Percentiles rank a stretch among this genome's conserved stretches.
Conservation (phyloP, 2,329 filamentous ascomycete species). For the Ceratocystis diversiconidia region DNA sequence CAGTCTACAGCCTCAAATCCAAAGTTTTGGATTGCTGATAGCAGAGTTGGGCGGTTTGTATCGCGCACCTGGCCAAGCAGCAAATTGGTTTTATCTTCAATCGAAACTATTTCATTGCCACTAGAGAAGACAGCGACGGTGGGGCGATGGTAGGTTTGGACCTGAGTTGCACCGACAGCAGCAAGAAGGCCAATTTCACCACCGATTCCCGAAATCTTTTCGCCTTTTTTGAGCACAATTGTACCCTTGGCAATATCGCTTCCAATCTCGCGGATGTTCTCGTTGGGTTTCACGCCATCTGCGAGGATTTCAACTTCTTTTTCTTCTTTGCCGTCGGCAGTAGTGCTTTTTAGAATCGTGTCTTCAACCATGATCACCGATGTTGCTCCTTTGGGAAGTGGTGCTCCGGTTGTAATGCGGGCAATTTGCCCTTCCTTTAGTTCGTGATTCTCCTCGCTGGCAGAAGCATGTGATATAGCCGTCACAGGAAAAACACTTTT, state of each 20-base stretch:
- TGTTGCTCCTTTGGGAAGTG: slow-evolving; percentile 73
- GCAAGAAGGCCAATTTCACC: slow-evolving; percentile 85
- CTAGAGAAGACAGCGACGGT: slow-evolving; percentile 80
- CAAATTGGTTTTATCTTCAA: slow-evolving; percentile 48
- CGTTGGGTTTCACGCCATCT: slow-evolving; percentile 55
- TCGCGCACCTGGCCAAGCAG: slow-evolving; percentile 77
- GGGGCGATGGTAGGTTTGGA: slow-evolving; percentile 61
- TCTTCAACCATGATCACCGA: slow-evolving; percentile 90
- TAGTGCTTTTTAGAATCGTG: slow-evolving; percentile 60
- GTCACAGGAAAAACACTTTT: slow-evolving; percentile 77
- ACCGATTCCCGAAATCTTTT: slow-evolving; percentile 71
- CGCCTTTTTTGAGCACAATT: slow-evolving; percentile 59
- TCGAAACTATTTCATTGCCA: slow-evolving; percentile 80
- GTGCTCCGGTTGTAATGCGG: slow-evolving; percentile 87
- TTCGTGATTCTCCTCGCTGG: slow-evolving; percentile 44
- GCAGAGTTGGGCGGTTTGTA: slow-evolving; percentile 77
- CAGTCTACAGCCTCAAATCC: slow-evolving; percentile 73
- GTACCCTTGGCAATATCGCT: slow-evolving; percentile 65
- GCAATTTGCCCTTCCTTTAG: slow-evolving; percentile 65
- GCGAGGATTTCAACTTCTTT: slow-evolving; percentile 77
- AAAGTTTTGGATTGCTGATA: slow-evolving; percentile 59
- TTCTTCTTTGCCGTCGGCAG: slow-evolving; percentile 71
- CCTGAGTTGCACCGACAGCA: slow-evolving; percentile 60
- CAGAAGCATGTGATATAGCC: slow-evolving; percentile 71
- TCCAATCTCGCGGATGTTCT: slow-evolving; percentile 84